Percentiles rank a stretch among this genome's conserved stretches.
These are phyloP conservation scores for Fusarium stilboides DNA, from an alignment of 2,329 filamentous ascomycete species.

Conservation along the genomic window DNA sequence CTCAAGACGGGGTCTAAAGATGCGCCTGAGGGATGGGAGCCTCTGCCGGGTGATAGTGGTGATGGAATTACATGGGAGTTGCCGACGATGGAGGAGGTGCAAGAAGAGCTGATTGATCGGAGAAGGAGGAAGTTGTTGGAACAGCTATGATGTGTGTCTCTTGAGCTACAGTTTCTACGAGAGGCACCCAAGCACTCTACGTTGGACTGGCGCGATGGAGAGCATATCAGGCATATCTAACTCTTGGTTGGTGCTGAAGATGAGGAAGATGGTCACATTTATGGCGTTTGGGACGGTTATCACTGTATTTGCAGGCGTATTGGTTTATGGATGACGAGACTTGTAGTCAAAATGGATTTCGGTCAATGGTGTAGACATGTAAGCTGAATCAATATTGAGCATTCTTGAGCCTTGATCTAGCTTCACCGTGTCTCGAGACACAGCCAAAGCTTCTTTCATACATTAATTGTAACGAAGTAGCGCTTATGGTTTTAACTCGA, in stretches of 20 bases:
- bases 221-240: not conserved
- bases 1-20: conserved; percentile 69
- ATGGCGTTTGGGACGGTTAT: conserved; percentile 37
- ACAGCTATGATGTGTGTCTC: conserved; percentile 69
- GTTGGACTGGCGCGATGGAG: not conserved
- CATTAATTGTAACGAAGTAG: conserved; percentile 12
- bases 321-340: conserved; percentile 12
- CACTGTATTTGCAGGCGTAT: conserved; percentile 35
- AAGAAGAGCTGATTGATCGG: conserved; percentile 91
- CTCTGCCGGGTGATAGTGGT: conserved; percentile 87
- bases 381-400: conserved; percentile 3
- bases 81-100: conserved; percentile 92
- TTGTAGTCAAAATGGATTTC: conserved; percentile 11
- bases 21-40: conserved; percentile 81
- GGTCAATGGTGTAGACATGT: conserved; percentile 5
- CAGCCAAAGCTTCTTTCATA: not conserved
- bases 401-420: conserved; percentile 1
- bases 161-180: not conserved
- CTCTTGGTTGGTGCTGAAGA: not conserved
- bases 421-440: not conserved
- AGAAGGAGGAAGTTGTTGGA: conserved; percentile 87
- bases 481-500: not conserved
- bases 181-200: not conserved
- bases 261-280: conserved; percentile 18
- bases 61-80: conserved; percentile 87